Evolutionary conservation across 2,329 filamentous ascomycete species (phyloP), one percentile per base, ranked within the genome.

Genomic region (Pyrenophora tritici-repentis): DNA sequence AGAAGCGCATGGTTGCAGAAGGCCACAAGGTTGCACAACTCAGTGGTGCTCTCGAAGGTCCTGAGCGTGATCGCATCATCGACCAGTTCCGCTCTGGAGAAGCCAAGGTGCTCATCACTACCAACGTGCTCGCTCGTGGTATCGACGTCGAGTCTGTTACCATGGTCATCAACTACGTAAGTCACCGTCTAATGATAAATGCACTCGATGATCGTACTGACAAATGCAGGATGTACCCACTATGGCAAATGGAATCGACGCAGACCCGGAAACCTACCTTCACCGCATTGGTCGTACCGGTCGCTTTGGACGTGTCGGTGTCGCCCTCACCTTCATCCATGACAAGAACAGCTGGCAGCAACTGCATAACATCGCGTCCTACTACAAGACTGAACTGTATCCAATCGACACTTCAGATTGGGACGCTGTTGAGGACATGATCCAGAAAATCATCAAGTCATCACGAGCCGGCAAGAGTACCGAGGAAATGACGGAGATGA

Each of bases 201-300:
- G n/a, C n/a, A 7, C n/a, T 9, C 33, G 24, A n/a, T 33, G n/a
- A 18, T 7, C 17, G 26, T 52, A 55, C 49, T 68, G 35, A 66
- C 55, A 6, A 12, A 35, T 88, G 79, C 51, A 79, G 58, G 79
- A 86, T 65, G 76, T 82, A 29, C 80, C 80, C 3, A 79, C 80
- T 47, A 73, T 75, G 39, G 73, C 73, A 17, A 87, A 88, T 68
- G 86, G 88, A 34, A 53, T 55, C 7, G 77, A 82, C 26, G 89
- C 93, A 12, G 94, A 99, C 70, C 86, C 86, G 39, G 92, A 97
- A 78, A 99, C 94, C 1, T 99, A 99, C 71, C 87, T 99, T 41
- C 94, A 99, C 81, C 89, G 94, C 71, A 99, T 99, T 65, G 94
- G 94, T 55, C 91, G 94, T 69, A 99, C 94, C 12, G 94, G 94